Evolutionary conservation across 2,329 filamentous ascomycete species (phyloP).

Genomic region (Trichoderma sp.): DNA sequence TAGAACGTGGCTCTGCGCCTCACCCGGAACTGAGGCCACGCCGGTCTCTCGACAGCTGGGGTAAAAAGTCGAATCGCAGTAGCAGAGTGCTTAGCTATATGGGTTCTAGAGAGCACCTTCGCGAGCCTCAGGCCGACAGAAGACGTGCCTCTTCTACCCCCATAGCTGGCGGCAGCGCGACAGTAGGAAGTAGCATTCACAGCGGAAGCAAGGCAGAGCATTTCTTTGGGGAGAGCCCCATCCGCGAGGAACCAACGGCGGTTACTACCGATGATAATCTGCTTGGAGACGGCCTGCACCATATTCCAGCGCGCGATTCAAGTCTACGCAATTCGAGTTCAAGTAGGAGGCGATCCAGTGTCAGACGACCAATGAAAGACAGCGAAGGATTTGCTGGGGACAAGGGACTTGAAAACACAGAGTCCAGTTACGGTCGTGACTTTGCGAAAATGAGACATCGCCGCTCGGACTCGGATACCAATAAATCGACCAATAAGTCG

Average conservation of each 20-base stretch:
- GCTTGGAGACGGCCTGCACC: conserved; percentile 47
- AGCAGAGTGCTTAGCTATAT: conserved; percentile 70
- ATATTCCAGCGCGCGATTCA: conserved; percentile 70
- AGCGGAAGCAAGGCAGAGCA: conserved; percentile 48
- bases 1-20: conserved; percentile 59
- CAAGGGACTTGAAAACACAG: conserved; percentile 50
- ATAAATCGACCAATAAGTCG: conserved; percentile 22
- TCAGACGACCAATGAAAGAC: conserved; percentile 54
- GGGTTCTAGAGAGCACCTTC: conserved; percentile 70
- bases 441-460: conserved; percentile 32
- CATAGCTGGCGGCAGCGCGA: conserved; percentile 44
- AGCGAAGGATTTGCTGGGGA: conserved; percentile 45
- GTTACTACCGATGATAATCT: conserved; percentile 33
- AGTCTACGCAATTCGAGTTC: conserved; percentile 64
- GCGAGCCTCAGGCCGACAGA: conserved; percentile 64
- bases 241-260: conserved; percentile 57
- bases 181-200: conserved; percentile 42
- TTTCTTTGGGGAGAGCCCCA: conserved; percentile 57
- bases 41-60: conserved; percentile 65
- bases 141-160: conserved; percentile 51
- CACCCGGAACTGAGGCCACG: conserved; percentile 56
- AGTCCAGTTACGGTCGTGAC: conserved; percentile 36
- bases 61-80: conserved; percentile 57
- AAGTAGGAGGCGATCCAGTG: conserved; percentile 57
- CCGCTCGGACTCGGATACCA: conserved; percentile 27